These are phyloP conservation scores for Sungouiella blattae DNA, from an alignment of 805 yeast species.

Conservation along the genomic window DNA sequence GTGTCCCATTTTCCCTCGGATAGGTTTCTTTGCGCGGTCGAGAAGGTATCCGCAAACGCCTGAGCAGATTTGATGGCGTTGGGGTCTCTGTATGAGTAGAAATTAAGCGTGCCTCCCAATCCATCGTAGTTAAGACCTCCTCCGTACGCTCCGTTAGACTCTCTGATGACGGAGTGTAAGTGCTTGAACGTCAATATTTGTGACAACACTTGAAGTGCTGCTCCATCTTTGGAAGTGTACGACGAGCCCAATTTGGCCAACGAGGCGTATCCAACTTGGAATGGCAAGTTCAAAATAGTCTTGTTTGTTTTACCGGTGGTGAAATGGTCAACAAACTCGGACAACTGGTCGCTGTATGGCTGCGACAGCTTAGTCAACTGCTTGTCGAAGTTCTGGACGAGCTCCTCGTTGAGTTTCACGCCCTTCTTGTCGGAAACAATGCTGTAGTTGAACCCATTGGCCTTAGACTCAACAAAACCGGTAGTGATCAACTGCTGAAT, in stretches of 20 bases:
- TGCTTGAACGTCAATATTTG: conserved; percentile 78
- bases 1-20: conserved; percentile 48
- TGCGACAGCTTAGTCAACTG: conserved; percentile 6
- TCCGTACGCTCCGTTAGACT: conserved; percentile 97
- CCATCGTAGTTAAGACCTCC: conserved; percentile 89
- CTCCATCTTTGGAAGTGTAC: conserved; percentile 71
- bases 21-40: conserved; percentile 42
- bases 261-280: conserved; percentile 84
- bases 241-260: conserved; percentile 62
- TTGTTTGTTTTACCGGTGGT: conserved; percentile 18
- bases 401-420: conserved; percentile 31
- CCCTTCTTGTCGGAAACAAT: conserved; percentile 55
- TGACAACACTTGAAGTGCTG: conserved; percentile 77
- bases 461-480: conserved; percentile 16
- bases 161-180: conserved; percentile 86
- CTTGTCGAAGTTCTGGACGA: conserved; percentile 29
- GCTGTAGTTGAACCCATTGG: conserved; percentile 44
- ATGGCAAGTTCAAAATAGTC: conserved; percentile 68
- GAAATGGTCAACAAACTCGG: conserved; percentile 15
- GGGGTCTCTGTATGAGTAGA: conserved; percentile 93
- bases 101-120: conserved; percentile 72
- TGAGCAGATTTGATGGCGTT: conserved; percentile 67
- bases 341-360: conserved; percentile 13
- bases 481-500: conserved; percentile 45
- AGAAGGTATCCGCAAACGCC: conserved; percentile 44